Conservation (phyloP, 164 flowering plant species). For the Nymphaea colorata region DNA sequence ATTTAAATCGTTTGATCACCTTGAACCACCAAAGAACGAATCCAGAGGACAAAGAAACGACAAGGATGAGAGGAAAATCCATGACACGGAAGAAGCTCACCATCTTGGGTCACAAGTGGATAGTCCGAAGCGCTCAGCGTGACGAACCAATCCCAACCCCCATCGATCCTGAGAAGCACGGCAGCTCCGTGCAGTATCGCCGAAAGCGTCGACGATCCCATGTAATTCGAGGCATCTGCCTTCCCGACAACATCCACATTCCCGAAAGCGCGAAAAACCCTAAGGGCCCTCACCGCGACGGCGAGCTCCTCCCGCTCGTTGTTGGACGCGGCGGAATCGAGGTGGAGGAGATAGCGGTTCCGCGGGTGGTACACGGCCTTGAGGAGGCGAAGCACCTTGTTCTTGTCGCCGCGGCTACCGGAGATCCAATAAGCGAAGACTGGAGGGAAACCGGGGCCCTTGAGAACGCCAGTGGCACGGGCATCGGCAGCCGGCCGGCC, state of each 20-base stretch:
- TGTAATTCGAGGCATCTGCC: slow-evolving; percentile 52
- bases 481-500: slow-evolving; percentile 12
- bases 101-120: slow-evolving; percentile 88
- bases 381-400: slow-evolving; percentile 49
- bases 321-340: slow-evolving; percentile 44
- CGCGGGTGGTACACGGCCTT: slow-evolving; percentile 87
- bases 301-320: slow-evolving; percentile 48
- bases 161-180: slow-evolving; percentile 54
- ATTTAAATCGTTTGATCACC: no score
- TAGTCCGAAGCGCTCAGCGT: slow-evolving; percentile 77
- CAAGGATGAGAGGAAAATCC: background rate
- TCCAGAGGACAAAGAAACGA: background rate
- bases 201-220: slow-evolving; percentile 69
- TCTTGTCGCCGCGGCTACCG: slow-evolving; percentile 59
- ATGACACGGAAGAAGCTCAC: slow-evolving; percentile 21
- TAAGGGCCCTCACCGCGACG: slow-evolving; percentile 36
- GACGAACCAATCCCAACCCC: slow-evolving; percentile 88
- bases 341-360: slow-evolving; percentile 75
- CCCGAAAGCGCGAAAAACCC: slow-evolving; percentile 53
- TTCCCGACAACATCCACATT: slow-evolving; percentile 90
- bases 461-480: background rate
- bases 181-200: slow-evolving; percentile 65
- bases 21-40: no score
- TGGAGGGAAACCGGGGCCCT: slow-evolving; percentile 59
- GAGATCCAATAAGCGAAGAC: slow-evolving; percentile 79